Evolutionary conservation across 345 rosid species (phyloP), one percentile per base, ranked within the genome.

Genomic region (Acer saccharum): DNA sequence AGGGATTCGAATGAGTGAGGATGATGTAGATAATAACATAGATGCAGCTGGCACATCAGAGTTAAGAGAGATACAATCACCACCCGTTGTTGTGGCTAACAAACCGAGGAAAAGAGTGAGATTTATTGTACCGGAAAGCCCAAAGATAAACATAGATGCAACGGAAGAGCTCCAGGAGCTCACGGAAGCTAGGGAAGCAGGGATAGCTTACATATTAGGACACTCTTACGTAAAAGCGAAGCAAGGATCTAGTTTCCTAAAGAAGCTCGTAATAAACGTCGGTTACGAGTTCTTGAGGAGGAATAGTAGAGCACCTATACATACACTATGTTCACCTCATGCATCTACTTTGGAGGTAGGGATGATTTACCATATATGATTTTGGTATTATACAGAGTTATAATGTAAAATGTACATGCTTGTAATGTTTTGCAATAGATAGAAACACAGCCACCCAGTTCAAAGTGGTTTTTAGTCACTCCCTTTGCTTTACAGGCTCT

Each of bases 331-430:
- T 10, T 83, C 86, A 25, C 95, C 98, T 0, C 94, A 92, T 69
- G 96, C 94, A 1, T 92, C 99, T 7, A 95, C 97, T 4, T 79
- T 95, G 77, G 97, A 95, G 84, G 99, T 95, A 12, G 99, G 99
- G 70, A 92, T 95, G 99, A 64, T 91, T 2, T 95, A 92, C 85
- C 77, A 83, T 81, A 95, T 95, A 72, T 95, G 65, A 77, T 68
- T 74, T 64, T 67, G 35, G 46, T 43, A 74, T 71, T 65, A 65
- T 70, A 69, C 39, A 67, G 63, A 75, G 5, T 18, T 62, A 13
- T 55, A 66, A 57, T 32, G 11, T 72, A 41, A 12, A 39, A 32
- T 68, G 79, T 76, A 69, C 54, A 76, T 82, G 64, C 21, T 8
- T 78, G 65, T 74, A 71, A 80, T 71, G 74, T 68, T 83, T 74